Evolutionary conservation across 2,329 filamentous ascomycete genomes (phyloP).

Genomic region (Venturia nashicola): DNA sequence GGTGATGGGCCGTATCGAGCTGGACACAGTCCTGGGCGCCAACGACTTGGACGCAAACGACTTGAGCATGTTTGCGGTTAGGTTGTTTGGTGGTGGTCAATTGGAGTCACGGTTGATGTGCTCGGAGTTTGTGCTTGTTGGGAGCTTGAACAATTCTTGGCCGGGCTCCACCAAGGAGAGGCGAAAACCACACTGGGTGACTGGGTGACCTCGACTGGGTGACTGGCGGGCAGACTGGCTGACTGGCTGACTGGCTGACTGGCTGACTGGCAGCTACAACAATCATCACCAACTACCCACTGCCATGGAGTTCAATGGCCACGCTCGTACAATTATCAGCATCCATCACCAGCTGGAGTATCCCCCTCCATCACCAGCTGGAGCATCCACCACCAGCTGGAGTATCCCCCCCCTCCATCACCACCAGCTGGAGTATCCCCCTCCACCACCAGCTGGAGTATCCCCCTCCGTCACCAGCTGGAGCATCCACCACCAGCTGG

Average conservation of each 20-base stretch:
- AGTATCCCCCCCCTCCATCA: no score
- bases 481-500: neutral
- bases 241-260: no score
- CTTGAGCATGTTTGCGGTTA: constrained; percentile 3
- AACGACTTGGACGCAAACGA: constrained; percentile 2
- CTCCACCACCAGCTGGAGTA: neutral
- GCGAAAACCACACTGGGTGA: no score
- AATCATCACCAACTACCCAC: neutral
- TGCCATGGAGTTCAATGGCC: neutral
- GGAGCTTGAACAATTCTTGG: neutral
- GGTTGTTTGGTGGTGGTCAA: neutral
- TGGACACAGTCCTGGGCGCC: neutral
- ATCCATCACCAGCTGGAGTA: neutral
- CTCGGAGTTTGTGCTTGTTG: neutral
- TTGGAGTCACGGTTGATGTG: neutral
- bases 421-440: neutral
- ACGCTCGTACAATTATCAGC: neutral
- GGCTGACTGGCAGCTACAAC: no score
- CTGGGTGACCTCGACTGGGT: no score
- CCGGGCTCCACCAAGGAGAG: neutral
- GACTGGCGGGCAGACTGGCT: no score
- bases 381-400: neutral
- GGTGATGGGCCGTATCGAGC: neutral
- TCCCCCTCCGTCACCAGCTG: neutral
- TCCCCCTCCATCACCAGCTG: neutral